Percentiles rank a stretch among this genome's conserved stretches.
phyloP scores from a whole-genome alignment of 345 rosid genomes.

The Camelina hispida region DNA sequence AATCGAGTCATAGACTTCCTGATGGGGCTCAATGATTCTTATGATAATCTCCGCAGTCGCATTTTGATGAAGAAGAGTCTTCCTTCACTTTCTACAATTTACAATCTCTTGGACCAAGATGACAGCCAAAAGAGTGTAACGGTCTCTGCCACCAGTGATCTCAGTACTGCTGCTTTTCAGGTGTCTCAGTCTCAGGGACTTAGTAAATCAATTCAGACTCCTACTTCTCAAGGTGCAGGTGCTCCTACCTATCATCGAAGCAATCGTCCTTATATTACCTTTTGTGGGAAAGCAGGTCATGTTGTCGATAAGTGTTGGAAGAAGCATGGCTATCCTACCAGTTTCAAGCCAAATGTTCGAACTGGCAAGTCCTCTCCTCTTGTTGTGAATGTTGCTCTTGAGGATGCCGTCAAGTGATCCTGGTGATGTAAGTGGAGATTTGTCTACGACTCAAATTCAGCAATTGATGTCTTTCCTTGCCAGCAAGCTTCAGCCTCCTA shows the following conservation, averaged over 20 bases:
- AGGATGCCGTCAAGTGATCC: too few species aligned
- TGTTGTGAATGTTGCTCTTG: not conserved
- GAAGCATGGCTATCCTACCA: not conserved
- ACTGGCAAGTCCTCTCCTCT: not conserved
- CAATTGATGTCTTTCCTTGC: not conserved
- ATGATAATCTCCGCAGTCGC: not conserved
- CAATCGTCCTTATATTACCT: not conserved
- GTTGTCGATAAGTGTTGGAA: not conserved
- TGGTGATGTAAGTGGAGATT: too few species aligned
- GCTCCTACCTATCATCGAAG: too few species aligned
- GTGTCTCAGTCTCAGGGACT: not conserved
- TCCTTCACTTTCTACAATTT: not conserved
- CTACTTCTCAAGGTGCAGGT: too few species aligned
- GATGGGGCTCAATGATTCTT: not conserved
- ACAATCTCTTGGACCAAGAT: not conserved
- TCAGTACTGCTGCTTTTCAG: not conserved
- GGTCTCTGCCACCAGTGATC: not conserved
- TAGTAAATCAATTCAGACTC: too few species aligned
- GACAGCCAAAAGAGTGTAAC: not conserved
- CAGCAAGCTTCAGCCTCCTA: not conserved
- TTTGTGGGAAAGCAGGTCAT: not conserved
- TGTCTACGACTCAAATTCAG: not conserved
- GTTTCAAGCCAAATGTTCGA: not conserved
- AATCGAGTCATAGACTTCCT: not conserved
- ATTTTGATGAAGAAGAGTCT: not conserved